Conservation (phyloP, 805 yeast species). For the Candida dendrica region DNA sequence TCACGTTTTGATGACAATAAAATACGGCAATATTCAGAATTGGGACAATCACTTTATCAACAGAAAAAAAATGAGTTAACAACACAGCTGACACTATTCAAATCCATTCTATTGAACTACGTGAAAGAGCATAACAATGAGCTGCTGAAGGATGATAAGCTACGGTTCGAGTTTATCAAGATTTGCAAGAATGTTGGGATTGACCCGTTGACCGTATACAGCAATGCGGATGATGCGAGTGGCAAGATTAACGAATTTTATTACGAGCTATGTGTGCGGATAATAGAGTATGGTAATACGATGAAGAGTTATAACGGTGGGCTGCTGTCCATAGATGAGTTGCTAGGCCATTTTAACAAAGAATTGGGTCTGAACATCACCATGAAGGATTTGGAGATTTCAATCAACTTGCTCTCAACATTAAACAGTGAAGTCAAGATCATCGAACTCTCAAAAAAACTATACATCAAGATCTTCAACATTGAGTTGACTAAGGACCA, state of each 20-base stretch:
- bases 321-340: constrained; percentile 53
- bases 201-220: constrained; percentile 55
- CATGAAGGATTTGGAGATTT: constrained; percentile 47
- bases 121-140: constrained; percentile 67
- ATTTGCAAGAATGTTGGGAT: constrained; percentile 79
- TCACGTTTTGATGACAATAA: constrained; percentile 35
- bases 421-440: constrained; percentile 71
- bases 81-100: constrained; percentile 72
- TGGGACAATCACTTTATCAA: constrained; percentile 25
- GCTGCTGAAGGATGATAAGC: constrained; percentile 53
- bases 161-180: constrained; percentile 64
- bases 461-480: constrained; percentile 50
- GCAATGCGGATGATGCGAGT: constrained; percentile 22
- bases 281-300: constrained; percentile 68
- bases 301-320: constrained; percentile 81
- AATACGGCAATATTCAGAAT: constrained; percentile 7
- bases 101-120: constrained; percentile 66
- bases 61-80: constrained; percentile 54
- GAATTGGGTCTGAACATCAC: constrained; percentile 21
- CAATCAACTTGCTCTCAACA: constrained; percentile 43
- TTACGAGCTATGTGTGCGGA: constrained; percentile 61
- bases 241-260: constrained; percentile 40
- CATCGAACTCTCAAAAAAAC: constrained; percentile 44
- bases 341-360: constrained; percentile 28
- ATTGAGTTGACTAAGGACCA: constrained; percentile 64